These are phyloP conservation scores for Suillus subalutaceus DNA, from an alignment of 768 basidiomycete genomes.

Conservation along the genomic window DNA sequence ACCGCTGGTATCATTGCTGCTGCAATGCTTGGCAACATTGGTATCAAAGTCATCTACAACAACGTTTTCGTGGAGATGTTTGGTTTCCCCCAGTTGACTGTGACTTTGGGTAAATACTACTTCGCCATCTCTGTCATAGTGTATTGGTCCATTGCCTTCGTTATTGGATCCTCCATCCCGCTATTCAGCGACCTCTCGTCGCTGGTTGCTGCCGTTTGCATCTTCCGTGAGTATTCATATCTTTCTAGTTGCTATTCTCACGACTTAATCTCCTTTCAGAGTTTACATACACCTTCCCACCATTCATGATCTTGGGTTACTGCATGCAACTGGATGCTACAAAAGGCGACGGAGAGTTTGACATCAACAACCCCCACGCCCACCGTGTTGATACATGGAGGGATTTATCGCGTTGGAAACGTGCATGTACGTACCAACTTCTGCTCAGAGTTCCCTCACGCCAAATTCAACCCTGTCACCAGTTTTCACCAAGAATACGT, in stretches of 20 bases:
- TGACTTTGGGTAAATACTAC: conserved; percentile 31
- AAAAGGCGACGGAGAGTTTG: conserved; percentile 25
- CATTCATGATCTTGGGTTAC: conserved; percentile 37
- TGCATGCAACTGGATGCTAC: conserved; percentile 32
- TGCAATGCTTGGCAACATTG: conserved; percentile 66
- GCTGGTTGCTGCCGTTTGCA: conserved; percentile 60
- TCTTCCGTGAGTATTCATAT: conserved; percentile 44
- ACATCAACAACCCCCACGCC: conserved; percentile 27
- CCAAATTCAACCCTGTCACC: neutral
- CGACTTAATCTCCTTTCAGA: conserved; percentile 35
- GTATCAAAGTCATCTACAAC: conserved; percentile 60
- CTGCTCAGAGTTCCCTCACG: neutral
- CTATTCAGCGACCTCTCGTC: conserved; percentile 58
- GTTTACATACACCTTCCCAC: conserved; percentile 44
- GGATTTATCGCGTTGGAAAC: conserved; percentile 30
- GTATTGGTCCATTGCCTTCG: conserved; percentile 44
- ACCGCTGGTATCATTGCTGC: conserved; percentile 60
- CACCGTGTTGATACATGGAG: conserved; percentile 35
- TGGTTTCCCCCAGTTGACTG: conserved; percentile 53
- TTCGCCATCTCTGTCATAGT: conserved; percentile 28
- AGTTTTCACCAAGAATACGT: conserved; percentile 31
- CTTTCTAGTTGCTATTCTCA: conserved; percentile 38
- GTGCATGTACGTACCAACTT: conserved; percentile 27
- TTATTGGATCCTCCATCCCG: conserved; percentile 61
- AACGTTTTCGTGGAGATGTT: conserved; percentile 53